phyloP scores from a whole-genome alignment of 768 basidiomycete species.

The Suillus americanus region DNA sequence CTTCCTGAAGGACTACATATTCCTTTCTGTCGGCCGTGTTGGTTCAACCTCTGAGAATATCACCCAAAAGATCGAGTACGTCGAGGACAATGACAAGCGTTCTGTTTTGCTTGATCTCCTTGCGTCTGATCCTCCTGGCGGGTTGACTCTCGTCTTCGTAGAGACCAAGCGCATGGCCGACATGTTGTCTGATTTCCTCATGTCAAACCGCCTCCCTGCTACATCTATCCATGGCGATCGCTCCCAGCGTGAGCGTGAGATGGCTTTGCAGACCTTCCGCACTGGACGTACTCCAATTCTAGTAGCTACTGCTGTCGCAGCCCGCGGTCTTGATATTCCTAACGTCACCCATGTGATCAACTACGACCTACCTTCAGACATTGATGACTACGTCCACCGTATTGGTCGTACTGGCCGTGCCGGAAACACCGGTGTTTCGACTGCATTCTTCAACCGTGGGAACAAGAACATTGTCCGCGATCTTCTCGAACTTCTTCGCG shows the following conservation, averaged over 20 bases:
- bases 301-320: slow-evolving; percentile 98
- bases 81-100: slow-evolving; percentile 96
- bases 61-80: slow-evolving; percentile 98
- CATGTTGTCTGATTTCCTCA: slow-evolving; percentile 94
- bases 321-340: slow-evolving; percentile 98
- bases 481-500: slow-evolving; percentile 88
- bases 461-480: slow-evolving; percentile 93
- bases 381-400: slow-evolving; percentile 98
- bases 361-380: slow-evolving; percentile 96
- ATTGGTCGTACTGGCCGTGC: slow-evolving; percentile 99
- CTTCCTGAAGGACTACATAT: slow-evolving; percentile 98
- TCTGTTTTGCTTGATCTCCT: slow-evolving; percentile 95
- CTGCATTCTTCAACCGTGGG: slow-evolving; percentile 93
- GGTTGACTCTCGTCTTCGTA: slow-evolving; percentile 94
- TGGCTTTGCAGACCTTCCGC: slow-evolving; percentile 92
- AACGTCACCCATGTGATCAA: slow-evolving; percentile 99
- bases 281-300: slow-evolving; percentile 93
- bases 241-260: slow-evolving; percentile 96
- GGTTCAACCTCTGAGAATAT: slow-evolving; percentile 99
- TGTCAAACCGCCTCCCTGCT: slow-evolving; percentile 77
- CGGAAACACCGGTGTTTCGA: slow-evolving; percentile 93
- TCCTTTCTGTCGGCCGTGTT: slow-evolving; percentile 97
- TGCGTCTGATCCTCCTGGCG: slow-evolving; percentile 64
- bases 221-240: slow-evolving; percentile 99
- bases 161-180: slow-evolving; percentile 99